Evolutionary conservation across 2,329 filamentous ascomycete species (phyloP).

Genomic region (Diaporthe velutina): DNA sequence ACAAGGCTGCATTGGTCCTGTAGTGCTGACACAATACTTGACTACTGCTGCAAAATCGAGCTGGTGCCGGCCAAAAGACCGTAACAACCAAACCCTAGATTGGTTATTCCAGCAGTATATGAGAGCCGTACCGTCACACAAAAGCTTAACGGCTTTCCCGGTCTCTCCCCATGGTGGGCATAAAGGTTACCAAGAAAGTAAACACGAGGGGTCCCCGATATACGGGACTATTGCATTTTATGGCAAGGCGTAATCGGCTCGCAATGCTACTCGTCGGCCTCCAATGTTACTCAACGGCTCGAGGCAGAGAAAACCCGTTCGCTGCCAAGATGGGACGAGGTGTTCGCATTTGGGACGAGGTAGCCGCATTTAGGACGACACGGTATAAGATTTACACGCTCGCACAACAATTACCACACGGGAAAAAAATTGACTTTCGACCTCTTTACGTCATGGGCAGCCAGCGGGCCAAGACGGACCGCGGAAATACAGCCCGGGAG

Average conservation of each 20-base stretch:
- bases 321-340: conserved; percentile 1
- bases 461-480: not conserved
- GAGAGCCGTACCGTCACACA: no score
- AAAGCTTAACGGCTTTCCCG: not conserved
- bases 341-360: not conserved
- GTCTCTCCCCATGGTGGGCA: not conserved
- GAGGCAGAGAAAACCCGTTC: not conserved
- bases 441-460: not conserved
- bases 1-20: not conserved
- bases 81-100: no score
- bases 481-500: not conserved
- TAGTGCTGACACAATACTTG: not conserved
- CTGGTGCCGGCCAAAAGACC: no score
- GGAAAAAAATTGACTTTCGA: not conserved
- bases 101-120: no score
- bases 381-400: not conserved
- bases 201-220: not conserved
- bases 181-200: not conserved
- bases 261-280: no score
- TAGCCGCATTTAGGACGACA: not conserved
- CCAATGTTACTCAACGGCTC: not conserved
- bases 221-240: not conserved
- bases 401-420: not conserved
- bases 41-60: no score
- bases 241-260: not conserved